Base-by-base conservation (phyloP, 1,139 yeast genomes). In the Geotrichum reessii region DNA sequence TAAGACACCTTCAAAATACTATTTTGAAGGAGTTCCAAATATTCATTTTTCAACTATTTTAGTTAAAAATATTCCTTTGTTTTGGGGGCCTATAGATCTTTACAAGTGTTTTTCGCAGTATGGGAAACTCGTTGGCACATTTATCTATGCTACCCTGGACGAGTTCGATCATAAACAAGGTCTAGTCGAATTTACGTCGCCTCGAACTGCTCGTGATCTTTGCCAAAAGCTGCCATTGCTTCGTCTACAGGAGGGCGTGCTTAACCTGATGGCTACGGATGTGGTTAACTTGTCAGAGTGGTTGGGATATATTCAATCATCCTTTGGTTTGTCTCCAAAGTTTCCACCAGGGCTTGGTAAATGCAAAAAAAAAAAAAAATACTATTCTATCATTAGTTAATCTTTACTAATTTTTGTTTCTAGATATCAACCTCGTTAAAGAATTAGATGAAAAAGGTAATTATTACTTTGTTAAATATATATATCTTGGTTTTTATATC, bases 331-430 rank as follows among this genome's bases (percentile, higher is more conserved):
- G 3, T 24, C 31, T 9, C 58, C 58, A n/a, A 55, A 25, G 17
- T 33, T 42, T 37, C 58, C 58, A 14, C 58, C 58, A 33, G 58
- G 58, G 24, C 42, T 55, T 12, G 54, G 58, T 55, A 49, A 27
- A 31, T 11, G 14, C 5, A n/a, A 17, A 11, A 31, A 14, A 19
- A 7, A 19, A 25, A 33, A 4, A n/a, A n/a, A 4, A 25, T 24
- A 25, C n/a, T 1, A 22, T 19, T 7, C 12, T 12, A 5, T 19
- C n/a, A n/a, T 8, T 14, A 50, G 31, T 33, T 21, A n/a, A n/a
- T 28, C 21, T n/a, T 11, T 28, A 19, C 24, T 33, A 21, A 17
- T 27, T 47, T 11, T 40, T 8, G 9, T 44, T 25, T 22, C 9
- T 51, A 51, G 58, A 46, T 22, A 40, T 51, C 8, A 42, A 50